Evolutionary conservation across 176 grass and related monocot genomes (phyloP).

Genomic region (Avena insularis): DNA sequence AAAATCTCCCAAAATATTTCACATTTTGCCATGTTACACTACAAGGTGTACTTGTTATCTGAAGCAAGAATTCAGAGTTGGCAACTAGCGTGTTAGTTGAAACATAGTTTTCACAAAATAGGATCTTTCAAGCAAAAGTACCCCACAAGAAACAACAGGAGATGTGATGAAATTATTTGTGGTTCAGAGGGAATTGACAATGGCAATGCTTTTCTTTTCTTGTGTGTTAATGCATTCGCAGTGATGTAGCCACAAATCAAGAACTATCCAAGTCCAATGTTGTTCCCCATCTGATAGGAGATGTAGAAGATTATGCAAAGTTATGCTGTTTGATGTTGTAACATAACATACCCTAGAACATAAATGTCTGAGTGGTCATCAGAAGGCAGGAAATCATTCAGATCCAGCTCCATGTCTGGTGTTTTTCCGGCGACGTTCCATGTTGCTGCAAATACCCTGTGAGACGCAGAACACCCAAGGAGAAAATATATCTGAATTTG

Average conservation of each 20-base stretch:
- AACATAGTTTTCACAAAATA: slow-evolving; percentile 24
- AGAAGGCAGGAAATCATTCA: slow-evolving; percentile 64
- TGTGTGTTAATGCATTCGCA: slow-evolving; percentile 8
- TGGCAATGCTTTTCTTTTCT: not conserved
- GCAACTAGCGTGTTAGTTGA: slow-evolving; percentile 14
- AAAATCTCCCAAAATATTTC: not conserved
- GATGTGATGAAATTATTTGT: slow-evolving; percentile 25
- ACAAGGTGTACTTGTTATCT: not conserved
- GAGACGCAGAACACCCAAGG: not conserved
- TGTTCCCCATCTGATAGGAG: slow-evolving; percentile 11
- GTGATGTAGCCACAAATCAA: not conserved
- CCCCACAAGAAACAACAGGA: not conserved
- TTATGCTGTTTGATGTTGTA: not conserved
- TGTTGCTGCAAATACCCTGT: slow-evolving; percentile 64
- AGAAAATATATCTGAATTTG: not conserved
- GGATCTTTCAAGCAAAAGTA: slow-evolving; percentile 8
- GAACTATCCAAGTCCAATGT: not conserved
- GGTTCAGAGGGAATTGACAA: slow-evolving; percentile 15
- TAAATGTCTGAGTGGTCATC: slow-evolving; percentile 67
- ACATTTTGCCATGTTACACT: not conserved
- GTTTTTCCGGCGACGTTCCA: slow-evolving; percentile 68
- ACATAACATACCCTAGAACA: slow-evolving; percentile 61
- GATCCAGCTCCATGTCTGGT: slow-evolving; percentile 54
- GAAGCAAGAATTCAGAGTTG: not conserved
- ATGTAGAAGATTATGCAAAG: not conserved